A percentile compares a stretch with the other conserved stretches of the same genome.
These are phyloP conservation scores for Oligophagozyma castellii DNA, from an alignment of 1,139 yeast genomes.

Conservation along the genomic window DNA sequence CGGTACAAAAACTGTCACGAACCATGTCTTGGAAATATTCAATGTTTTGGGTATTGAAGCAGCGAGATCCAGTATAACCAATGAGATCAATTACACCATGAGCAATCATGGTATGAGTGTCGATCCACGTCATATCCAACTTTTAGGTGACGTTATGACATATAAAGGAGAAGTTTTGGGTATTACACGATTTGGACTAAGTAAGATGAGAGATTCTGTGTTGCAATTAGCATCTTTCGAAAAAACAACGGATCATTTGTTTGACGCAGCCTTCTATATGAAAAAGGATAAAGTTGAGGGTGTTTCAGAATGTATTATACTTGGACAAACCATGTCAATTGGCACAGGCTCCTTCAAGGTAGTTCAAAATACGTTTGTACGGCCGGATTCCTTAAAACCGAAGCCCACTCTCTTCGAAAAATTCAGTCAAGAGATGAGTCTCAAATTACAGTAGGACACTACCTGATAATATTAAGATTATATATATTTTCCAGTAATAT, in stretches of 20 bases:
- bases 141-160: slow-evolving; percentile 97
- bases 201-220: slow-evolving; percentile 97
- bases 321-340: slow-evolving; percentile 94
- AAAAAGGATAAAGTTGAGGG: slow-evolving; percentile 93
- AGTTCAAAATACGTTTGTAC: slow-evolving; percentile 43
- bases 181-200: slow-evolving; percentile 92
- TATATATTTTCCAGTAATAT: too few relatives aligned
- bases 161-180: slow-evolving; percentile 97
- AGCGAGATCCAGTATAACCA: slow-evolving; percentile 82
- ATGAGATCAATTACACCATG: slow-evolving; percentile 96
- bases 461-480: too few relatives aligned
- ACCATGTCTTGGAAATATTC: slow-evolving; percentile 83
- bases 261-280: slow-evolving; percentile 97
- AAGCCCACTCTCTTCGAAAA: slow-evolving; percentile 53
- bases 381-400: slow-evolving; percentile 31
- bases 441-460: slow-evolving; percentile 3
- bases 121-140: slow-evolving; percentile 97
- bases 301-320: slow-evolving; percentile 91
- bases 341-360: slow-evolving; percentile 96
- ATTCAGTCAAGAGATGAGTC: slow-evolving; percentile 24
- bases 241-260: slow-evolving; percentile 95
- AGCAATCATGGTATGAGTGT: slow-evolving; percentile 99
- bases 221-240: slow-evolving; percentile 94
- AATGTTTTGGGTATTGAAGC: slow-evolving; percentile 95
- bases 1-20: slow-evolving; percentile 76